Percentiles rank a stretch among this genome's conserved stretches.
phyloP scores from a whole-genome alignment of 768 basidiomycete genomes.

The Suillus luteus region DNA sequence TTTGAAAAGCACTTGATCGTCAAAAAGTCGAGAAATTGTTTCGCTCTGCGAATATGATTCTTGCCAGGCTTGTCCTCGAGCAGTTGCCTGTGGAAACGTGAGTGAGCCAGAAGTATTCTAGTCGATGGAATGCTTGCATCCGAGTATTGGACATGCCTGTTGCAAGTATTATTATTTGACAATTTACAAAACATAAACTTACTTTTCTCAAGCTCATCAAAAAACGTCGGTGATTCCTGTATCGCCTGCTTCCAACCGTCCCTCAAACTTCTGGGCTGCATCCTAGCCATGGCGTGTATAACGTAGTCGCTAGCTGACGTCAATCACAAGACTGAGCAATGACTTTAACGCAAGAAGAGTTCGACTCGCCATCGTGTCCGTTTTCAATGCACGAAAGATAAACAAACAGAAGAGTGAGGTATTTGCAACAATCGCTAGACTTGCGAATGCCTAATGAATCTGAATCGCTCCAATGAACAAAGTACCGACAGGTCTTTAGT shows the following conservation, averaged over 20 bases:
- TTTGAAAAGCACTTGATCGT: slow-evolving; percentile 6
- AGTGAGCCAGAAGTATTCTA: not conserved
- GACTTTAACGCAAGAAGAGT: not conserved
- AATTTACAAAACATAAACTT: not conserved
- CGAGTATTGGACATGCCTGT: not conserved
- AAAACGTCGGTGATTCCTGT: not conserved
- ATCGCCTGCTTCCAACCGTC: slow-evolving; percentile 6
- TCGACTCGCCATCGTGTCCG: slow-evolving; percentile 21
- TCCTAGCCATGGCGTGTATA: slow-evolving; percentile 2
- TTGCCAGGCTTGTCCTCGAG: not conserved
- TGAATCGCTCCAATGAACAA: slow-evolving; percentile 26
- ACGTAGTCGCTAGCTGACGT: not conserved
- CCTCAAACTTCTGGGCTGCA: slow-evolving; percentile 4
- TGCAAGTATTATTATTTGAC: not conserved
- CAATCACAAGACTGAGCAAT: not conserved
- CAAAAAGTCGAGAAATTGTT: slow-evolving; percentile 12
- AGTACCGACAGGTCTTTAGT: slow-evolving; percentile 20
- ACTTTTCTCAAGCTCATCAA: slow-evolving; percentile 6
- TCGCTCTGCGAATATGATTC: slow-evolving; percentile 6
- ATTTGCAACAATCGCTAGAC: slow-evolving; percentile 33
- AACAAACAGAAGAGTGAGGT: slow-evolving; percentile 30
- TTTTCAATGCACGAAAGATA: slow-evolving; percentile 25
- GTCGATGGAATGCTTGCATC: not conserved
- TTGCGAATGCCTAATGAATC: slow-evolving; percentile 28
- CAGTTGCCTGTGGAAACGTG: not conserved